Base-by-base conservation (phyloP, 1,284 basidiomycete species). In the Fomitiporia mediterranea region DNA sequence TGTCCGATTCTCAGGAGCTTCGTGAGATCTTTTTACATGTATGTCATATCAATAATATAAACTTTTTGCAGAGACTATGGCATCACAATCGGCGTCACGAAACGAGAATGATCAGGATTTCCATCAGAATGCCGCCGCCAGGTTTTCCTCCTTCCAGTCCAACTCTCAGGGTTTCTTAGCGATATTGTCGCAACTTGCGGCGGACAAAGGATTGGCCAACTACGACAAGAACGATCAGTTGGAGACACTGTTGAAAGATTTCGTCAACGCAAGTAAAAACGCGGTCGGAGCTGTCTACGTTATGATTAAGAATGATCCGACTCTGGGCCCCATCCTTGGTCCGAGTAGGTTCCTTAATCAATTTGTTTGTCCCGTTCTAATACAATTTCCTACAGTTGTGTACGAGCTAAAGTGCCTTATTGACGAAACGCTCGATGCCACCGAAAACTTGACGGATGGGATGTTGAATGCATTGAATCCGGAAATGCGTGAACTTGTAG, bases 151-250 rank as follows among this genome's bases (percentile, higher is more conserved):
- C 7, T 82, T 77, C 63, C 67, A 73, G 40, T 60, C 59, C 30
- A 74, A 74, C 61, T 63, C 79, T 44, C 61, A 63, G 2, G 70
- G 65, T 11, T 73, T 57, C 15, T 27, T 23, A 1, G 63, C 53
- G 46, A 62, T 68, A 43, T 68, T 80, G 34, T 66, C 56, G 7
- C 62, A 70, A 35, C 66, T 76, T 13, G 69, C 65, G 19, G 65
- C 70, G 7, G 73, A 77, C 62, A 79, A 78, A 56, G 81, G 82
- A 13, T 70, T 81, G 34, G 76, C 70, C n/a, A 73, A 79, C 68
- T 82, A 80, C 64, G 74, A 85, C 64, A 54, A 57, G 2, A 65
- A 64, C 23, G 70, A 77, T 61, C 64, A 69, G 21, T 35, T 82
- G 2, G 76, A 85, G 63, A 76, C 68, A 0, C 32, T 77, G 15